A percentile compares a stretch with the other conserved stretches of the same genome.
Evolutionary conservation across 768 basidiomycete species (phyloP).

Genomic region (Leccinum sublutescens): DNA sequence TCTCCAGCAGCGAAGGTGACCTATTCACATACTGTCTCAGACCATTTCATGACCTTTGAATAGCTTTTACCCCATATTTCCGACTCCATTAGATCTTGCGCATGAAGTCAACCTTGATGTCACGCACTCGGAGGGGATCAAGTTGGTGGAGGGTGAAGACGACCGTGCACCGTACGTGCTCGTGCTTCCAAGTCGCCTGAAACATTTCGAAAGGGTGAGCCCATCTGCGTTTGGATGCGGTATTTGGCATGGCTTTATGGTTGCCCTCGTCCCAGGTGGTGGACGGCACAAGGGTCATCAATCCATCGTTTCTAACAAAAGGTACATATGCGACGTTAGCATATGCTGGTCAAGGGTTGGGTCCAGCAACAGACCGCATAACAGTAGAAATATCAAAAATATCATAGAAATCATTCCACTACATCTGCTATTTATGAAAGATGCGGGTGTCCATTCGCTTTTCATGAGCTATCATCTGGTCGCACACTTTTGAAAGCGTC

Average conservation of each 20-base stretch:
- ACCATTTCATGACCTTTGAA: neutral
- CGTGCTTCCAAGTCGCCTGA: slow-evolving; percentile 83
- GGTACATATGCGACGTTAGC: slow-evolving; percentile 50
- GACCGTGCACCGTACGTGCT: slow-evolving; percentile 76
- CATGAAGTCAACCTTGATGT: slow-evolving; percentile 89
- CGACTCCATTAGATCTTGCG: slow-evolving; percentile 69
- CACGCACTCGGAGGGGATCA: slow-evolving; percentile 62
- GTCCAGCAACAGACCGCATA: slow-evolving; percentile 30
- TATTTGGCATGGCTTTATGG: neutral
- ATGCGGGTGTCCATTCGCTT: neutral
- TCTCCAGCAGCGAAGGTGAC: slow-evolving; percentile 82
- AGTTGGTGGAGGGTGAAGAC: slow-evolving; percentile 31
- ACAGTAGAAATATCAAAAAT: slow-evolving; percentile 25
- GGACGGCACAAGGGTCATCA: slow-evolving; percentile 74
- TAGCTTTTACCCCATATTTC: slow-evolving; percentile 96
- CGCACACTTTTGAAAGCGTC: slow-evolving; percentile 13
- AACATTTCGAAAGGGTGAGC: slow-evolving; percentile 84
- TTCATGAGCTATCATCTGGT: neutral
- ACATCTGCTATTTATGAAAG: neutral
- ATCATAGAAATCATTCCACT: slow-evolving; percentile 15
- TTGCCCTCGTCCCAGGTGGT: slow-evolving; percentile 52
- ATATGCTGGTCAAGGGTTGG: slow-evolving; percentile 29
- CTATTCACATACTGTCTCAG: neutral
- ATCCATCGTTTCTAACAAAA: slow-evolving; percentile 78
- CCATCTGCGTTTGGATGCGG: neutral